Conservation (phyloP, 1,284 basidiomycete species). For the Leccinum pallidistipes region DNA sequence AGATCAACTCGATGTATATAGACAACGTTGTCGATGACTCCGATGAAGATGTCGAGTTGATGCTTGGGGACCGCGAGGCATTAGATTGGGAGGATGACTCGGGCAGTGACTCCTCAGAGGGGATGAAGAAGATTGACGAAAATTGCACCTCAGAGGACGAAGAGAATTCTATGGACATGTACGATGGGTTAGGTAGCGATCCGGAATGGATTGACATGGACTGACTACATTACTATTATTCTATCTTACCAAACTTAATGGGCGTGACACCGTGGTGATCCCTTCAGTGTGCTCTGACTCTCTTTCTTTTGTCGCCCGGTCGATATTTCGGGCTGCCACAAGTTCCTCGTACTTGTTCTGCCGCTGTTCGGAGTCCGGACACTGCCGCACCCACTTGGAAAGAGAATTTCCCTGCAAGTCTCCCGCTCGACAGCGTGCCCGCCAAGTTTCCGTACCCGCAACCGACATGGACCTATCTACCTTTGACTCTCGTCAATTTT, state of each 20-base stretch:
- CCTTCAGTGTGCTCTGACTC: too few species aligned
- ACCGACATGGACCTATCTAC: conserved; percentile 25
- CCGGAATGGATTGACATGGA: not conserved
- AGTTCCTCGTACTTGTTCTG: too few species aligned
- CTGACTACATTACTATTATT: not conserved
- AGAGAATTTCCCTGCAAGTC: conserved; percentile 16
- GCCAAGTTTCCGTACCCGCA: conserved; percentile 29
- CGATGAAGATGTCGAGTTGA: not conserved
- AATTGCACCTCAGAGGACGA: not conserved
- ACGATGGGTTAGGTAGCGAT: not conserved
- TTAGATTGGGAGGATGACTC: not conserved
- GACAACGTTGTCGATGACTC: not conserved
- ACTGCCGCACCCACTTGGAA: conserved; percentile 13
- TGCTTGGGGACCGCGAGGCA: not conserved
- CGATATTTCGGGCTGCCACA: too few species aligned
- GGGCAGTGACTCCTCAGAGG: not conserved
- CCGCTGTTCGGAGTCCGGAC: too few species aligned
- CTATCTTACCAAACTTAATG: too few species aligned
- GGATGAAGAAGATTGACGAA: not conserved
- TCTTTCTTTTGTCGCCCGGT: too few species aligned
- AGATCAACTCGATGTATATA: not conserved
- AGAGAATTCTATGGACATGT: not conserved
- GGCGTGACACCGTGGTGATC: too few species aligned
- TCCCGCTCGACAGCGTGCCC: conserved; percentile 15
- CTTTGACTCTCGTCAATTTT: conserved; percentile 20